These are phyloP conservation scores for Aethionema arabicum DNA, from an alignment of 345 rosid species.

Conservation along the genomic window DNA sequence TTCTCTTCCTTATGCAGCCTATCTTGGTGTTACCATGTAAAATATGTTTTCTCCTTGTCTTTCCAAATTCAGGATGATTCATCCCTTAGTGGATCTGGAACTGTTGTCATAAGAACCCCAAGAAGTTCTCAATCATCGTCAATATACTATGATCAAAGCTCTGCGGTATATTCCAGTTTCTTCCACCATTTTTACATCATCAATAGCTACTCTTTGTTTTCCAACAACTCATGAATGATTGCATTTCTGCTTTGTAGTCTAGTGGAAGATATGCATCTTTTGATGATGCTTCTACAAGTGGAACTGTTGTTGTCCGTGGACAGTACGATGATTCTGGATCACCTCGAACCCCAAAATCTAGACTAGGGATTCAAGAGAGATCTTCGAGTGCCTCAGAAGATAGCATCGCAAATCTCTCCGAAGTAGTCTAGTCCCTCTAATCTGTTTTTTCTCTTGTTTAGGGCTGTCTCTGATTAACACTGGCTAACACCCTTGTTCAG, in stretches of 20 bases:
- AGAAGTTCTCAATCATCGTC: slow-evolving; percentile 64
- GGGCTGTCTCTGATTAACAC: background rate
- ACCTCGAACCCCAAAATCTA: slow-evolving; percentile 85
- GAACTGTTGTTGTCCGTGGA: slow-evolving; percentile 83
- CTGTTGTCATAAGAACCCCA: slow-evolving; percentile 74
- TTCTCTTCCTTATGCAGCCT: slow-evolving; percentile 14
- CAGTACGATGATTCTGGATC: slow-evolving; percentile 76
- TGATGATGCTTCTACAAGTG: slow-evolving; percentile 85
- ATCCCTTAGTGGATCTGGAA: slow-evolving; percentile 70
- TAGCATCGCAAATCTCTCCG: slow-evolving; percentile 78
- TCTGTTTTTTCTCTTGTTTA: background rate
- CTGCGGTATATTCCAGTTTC: slow-evolving; percentile 43
- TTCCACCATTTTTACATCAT: slow-evolving; percentile 11
- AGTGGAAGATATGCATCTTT: slow-evolving; percentile 50
- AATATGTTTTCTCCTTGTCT: slow-evolving; percentile 20
- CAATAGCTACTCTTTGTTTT: slow-evolving; percentile 8
- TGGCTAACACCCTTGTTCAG: slow-evolving; percentile 34
- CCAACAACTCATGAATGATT: slow-evolving; percentile 26
- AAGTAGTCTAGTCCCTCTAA: slow-evolving; percentile 44
- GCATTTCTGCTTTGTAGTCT: slow-evolving; percentile 59
- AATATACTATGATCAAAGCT: slow-evolving; percentile 54
- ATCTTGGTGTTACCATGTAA: slow-evolving; percentile 8
- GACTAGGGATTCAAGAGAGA: slow-evolving; percentile 78
- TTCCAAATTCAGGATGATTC: slow-evolving; percentile 63
- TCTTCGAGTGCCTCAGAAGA: slow-evolving; percentile 86